Conservation (phyloP, 305 asterid species). For the Fraxinus nigra region DNA sequence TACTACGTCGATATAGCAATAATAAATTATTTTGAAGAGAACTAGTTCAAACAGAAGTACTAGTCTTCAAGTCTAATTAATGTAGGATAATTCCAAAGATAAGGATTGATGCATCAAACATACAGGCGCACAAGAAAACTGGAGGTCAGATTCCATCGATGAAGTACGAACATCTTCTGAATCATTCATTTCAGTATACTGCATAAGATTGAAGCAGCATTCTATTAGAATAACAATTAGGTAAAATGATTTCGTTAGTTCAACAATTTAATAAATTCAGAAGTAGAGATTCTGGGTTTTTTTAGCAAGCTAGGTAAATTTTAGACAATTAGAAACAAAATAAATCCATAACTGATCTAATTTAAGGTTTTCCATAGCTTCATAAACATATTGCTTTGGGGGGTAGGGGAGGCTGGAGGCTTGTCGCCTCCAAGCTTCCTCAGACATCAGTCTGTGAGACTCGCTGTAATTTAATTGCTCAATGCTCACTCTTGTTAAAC, state of each 20-base stretch:
- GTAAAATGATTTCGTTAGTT: neutral
- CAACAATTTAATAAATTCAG: neutral
- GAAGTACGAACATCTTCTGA: constrained; percentile 22
- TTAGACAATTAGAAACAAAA: neutral
- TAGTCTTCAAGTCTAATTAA: neutral
- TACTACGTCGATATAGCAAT: constrained; percentile 7
- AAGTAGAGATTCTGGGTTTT: neutral
- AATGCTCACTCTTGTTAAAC: neutral
- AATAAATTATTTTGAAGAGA: constrained; percentile 2
- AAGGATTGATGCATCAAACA: constrained; percentile 17
- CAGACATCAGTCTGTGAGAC: neutral
- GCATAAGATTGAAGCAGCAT: constrained; percentile 25
- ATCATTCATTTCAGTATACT: constrained; percentile 40
- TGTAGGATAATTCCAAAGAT: neutral
- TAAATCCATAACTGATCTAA: neutral
- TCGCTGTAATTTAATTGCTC: neutral
- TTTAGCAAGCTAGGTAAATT: neutral
- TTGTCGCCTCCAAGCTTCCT: neutral
- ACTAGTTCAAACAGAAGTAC: neutral
- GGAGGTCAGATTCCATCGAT: constrained; percentile 5
- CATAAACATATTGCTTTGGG: neutral
- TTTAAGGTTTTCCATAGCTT: neutral
- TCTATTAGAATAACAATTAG: constrained; percentile 15
- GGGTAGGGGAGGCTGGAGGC: neutral
- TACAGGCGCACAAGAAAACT: constrained; percentile 16